Evolutionary conservation across 768 basidiomycete genomes (phyloP).

Genomic region (Amanita rimosa): DNA sequence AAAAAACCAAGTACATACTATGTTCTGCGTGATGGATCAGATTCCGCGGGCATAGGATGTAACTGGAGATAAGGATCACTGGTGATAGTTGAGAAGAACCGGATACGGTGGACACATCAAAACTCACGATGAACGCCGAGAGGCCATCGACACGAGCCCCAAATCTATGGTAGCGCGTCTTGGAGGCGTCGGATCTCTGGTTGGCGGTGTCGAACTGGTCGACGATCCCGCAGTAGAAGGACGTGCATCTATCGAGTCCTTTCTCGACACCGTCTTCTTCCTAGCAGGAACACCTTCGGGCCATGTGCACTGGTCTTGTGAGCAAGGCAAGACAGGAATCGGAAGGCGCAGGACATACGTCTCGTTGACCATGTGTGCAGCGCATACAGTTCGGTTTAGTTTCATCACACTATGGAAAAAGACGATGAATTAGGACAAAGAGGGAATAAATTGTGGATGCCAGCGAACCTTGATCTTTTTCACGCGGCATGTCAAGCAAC

Average conservation of each 20-base stretch:
- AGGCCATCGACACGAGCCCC: slow-evolving; percentile 26
- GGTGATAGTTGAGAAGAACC: slow-evolving; percentile 10
- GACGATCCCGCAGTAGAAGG: slow-evolving; percentile 74
- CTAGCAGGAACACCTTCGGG: slow-evolving; percentile 67
- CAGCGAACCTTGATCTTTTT: slow-evolving; percentile 85
- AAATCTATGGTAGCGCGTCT: slow-evolving; percentile 35
- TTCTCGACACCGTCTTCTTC: slow-evolving; percentile 49
- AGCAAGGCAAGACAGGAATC: background rate
- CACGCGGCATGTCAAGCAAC: slow-evolving; percentile 85
- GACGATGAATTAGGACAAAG: background rate
- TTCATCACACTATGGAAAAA: slow-evolving; percentile 67
- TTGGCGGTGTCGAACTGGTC: slow-evolving; percentile 62
- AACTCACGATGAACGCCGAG: slow-evolving; percentile 29
- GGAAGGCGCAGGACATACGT: slow-evolving; percentile 32
- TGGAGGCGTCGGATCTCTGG: slow-evolving; percentile 55
- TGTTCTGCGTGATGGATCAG: slow-evolving; percentile 32
- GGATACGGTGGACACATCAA: slow-evolving; percentile 5
- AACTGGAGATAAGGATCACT: slow-evolving; percentile 36
- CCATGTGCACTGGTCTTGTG: slow-evolving; percentile 58
- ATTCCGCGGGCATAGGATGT: slow-evolving; percentile 32
- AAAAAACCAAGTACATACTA: slow-evolving; percentile 20
- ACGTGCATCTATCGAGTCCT: slow-evolving; percentile 48
- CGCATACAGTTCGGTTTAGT: slow-evolving; percentile 79
- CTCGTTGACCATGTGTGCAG: slow-evolving; percentile 77
- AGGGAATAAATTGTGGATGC: slow-evolving; percentile 1